Evolutionary conservation across 768 basidiomycete species (phyloP).

Genomic region (Russula vinacea): DNA sequence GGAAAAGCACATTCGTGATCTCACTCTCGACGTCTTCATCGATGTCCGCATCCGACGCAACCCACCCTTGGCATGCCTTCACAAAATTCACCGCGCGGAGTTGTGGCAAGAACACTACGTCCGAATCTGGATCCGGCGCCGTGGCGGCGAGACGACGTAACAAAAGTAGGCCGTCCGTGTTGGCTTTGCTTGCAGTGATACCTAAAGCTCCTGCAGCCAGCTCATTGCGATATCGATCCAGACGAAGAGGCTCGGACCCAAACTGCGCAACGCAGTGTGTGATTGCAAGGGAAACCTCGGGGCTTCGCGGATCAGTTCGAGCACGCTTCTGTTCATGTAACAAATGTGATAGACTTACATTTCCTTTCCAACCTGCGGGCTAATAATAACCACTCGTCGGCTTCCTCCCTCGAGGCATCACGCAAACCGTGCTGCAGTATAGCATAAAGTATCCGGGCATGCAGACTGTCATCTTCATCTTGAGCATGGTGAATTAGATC

Average conservation of each 20-base stretch:
- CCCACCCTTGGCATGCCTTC: slow-evolving; percentile 83
- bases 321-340: background rate
- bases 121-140: slow-evolving; percentile 76
- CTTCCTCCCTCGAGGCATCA: slow-evolving; percentile 59
- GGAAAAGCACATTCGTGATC: slow-evolving; percentile 68
- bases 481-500: slow-evolving; percentile 37
- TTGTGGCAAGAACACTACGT: slow-evolving; percentile 80
- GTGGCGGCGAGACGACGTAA: slow-evolving; percentile 67
- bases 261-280: slow-evolving; percentile 56
- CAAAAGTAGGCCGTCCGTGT: slow-evolving; percentile 62
- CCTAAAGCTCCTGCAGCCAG: slow-evolving; percentile 78
- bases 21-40: slow-evolving; percentile 76
- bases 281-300: slow-evolving; percentile 65
- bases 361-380: slow-evolving; percentile 60
- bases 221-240: slow-evolving; percentile 86
- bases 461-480: slow-evolving; percentile 48
- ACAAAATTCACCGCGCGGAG: slow-evolving; percentile 83
- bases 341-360: slow-evolving; percentile 44
- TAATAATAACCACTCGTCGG: slow-evolving; percentile 73
- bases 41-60: slow-evolving; percentile 57
- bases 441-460: slow-evolving; percentile 56
- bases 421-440: slow-evolving; percentile 60
- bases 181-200: slow-evolving; percentile 58
- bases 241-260: slow-evolving; percentile 63
- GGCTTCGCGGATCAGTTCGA: slow-evolving; percentile 46